Evolutionary conservation across 371 early-diverging fungal genomes (phyloP).

Genomic region (Zancudomyces culisetae): DNA sequence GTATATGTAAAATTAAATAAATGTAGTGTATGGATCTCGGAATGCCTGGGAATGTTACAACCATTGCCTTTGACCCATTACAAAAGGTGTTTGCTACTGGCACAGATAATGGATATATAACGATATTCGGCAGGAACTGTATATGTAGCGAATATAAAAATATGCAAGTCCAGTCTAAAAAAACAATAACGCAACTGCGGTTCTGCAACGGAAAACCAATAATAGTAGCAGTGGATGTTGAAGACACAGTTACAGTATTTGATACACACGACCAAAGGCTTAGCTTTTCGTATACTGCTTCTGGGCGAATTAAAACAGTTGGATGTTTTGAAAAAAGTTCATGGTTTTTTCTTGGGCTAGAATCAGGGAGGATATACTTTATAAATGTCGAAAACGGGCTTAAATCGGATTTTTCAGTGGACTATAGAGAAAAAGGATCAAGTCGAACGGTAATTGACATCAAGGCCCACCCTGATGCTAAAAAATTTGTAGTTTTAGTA

Average conservation of each 20-base stretch:
- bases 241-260: conserved; percentile 13
- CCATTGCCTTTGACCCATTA: conserved; percentile 12
- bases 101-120: conserved; percentile 8
- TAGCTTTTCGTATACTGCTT: conserved; percentile 14
- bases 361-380: conserved; percentile 21
- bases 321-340: conserved; percentile 9
- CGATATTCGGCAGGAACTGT: conserved; percentile 5
- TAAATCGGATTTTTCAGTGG: conserved; percentile 21
- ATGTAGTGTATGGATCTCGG: neutral
- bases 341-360: conserved; percentile 18
- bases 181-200: conserved; percentile 5
- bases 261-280: conserved; percentile 9
- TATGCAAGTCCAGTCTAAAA: neutral
- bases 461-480: conserved; percentile 10
- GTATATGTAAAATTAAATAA: too few species aligned
- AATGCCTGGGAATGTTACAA: conserved; percentile 3
- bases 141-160: neutral
- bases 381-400: conserved; percentile 10
- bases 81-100: conserved; percentile 16
- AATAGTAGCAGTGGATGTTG: conserved; percentile 9
- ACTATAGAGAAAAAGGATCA: conserved; percentile 1
- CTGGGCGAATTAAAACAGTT: conserved; percentile 9
- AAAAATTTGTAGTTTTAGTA: conserved; percentile 16
- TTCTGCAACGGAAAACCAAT: conserved; percentile 10
- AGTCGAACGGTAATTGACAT: conserved; percentile 6